Percentiles rank a stretch among this genome's conserved stretches.
These are phyloP conservation scores for Crucihimalaya himalaica DNA, from an alignment of 345 rosid species.

Conservation along the genomic window DNA sequence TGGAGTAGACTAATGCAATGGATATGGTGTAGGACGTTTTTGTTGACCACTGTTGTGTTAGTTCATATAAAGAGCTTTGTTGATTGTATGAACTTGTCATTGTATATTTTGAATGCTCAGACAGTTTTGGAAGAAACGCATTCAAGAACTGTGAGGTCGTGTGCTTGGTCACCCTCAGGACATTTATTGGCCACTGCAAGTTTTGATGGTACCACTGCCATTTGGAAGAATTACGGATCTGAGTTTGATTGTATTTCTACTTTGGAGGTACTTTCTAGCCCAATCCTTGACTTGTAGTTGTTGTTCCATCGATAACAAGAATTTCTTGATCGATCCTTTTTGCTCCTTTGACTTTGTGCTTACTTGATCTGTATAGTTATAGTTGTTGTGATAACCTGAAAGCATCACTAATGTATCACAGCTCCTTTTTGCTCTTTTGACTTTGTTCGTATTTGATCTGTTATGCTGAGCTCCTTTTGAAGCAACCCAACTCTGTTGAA, in stretches of 20 bases:
- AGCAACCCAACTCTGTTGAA: background rate
- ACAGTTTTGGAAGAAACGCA: constrained; percentile 80
- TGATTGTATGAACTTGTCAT: background rate
- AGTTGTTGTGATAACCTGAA: background rate
- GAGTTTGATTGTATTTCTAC: constrained; percentile 83
- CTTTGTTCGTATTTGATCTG: background rate
- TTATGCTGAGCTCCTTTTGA: background rate
- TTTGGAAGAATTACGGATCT: constrained; percentile 81
- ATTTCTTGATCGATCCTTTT: background rate
- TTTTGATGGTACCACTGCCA: constrained; percentile 88
- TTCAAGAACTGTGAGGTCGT: constrained; percentile 82
- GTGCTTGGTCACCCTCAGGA: constrained; percentile 92
- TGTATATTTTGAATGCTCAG: constrained; percentile 5
- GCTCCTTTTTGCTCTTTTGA: background rate
- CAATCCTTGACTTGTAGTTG: background rate
- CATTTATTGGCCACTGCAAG: constrained; percentile 79
- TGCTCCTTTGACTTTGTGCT: background rate
- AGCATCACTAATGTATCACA: background rate
- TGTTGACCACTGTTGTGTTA: background rate
- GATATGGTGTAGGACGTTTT: background rate
- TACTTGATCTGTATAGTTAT: too few species aligned
- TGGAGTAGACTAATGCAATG: background rate
- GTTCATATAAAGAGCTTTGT: background rate
- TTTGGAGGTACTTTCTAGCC: constrained; percentile 57
- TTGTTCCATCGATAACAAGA: background rate